Percentiles rank a stretch among this genome's conserved stretches.
phyloP scores from a whole-genome alignment of 1,139 yeast genomes.

The Pichia kudriavzevii region DNA sequence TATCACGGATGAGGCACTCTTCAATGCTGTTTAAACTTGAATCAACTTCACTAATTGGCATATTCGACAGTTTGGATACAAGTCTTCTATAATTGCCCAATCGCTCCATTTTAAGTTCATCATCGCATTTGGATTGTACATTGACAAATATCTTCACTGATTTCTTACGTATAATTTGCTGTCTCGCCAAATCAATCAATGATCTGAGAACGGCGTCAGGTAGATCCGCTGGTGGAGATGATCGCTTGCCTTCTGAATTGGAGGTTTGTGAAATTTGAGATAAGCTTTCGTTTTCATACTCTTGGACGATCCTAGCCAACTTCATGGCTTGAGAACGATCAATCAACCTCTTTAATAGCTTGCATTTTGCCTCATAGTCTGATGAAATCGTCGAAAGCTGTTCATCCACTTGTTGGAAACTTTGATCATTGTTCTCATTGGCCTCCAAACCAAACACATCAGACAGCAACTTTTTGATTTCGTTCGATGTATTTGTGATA shows the following conservation, averaged over 20 bases:
- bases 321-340: conserved; percentile 52
- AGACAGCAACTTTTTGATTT: conserved; percentile 16
- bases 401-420: conserved; percentile 1
- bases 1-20: conserved; percentile 28
- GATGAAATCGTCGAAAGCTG: conserved; percentile 32
- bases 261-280: conserved; percentile 24
- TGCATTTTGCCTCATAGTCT: conserved; percentile 31
- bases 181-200: conserved; percentile 31
- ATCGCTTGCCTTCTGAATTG: conserved; percentile 1
- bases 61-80: conserved; percentile 74
- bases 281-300: conserved; percentile 31
- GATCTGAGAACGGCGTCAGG: neutral
- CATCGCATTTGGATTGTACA: conserved; percentile 34
- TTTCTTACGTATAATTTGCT: conserved; percentile 42
- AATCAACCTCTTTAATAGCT: conserved; percentile 35
- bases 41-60: conserved; percentile 74
- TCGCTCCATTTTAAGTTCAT: conserved; percentile 35
- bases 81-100: conserved; percentile 78
- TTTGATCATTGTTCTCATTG: neutral
- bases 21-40: conserved; percentile 55
- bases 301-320: conserved; percentile 40
- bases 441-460: conserved; percentile 4
- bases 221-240: neutral
- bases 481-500: conserved; percentile 19
- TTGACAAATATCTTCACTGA: conserved; percentile 39